Evolutionary conservation across 108 stramenopile species (phyloP).

Genomic region (Cyclotella kingstonii): DNA sequence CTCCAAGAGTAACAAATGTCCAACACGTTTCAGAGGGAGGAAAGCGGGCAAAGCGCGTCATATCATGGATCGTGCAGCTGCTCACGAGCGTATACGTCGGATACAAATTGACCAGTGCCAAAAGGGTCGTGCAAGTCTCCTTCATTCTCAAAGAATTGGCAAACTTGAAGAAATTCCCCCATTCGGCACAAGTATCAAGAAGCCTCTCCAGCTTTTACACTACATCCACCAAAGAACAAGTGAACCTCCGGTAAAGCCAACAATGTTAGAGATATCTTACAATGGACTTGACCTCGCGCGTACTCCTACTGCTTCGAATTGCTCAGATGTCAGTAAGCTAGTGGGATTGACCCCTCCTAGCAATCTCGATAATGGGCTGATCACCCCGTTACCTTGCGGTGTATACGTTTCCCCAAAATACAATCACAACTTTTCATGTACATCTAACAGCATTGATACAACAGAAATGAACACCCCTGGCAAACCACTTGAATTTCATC

Average conservation of each 20-base stretch:
- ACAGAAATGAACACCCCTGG: not conserved
- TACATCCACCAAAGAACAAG: conserved; percentile 9
- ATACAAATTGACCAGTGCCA: conserved; percentile 18
- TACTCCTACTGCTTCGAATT: conserved; percentile 36
- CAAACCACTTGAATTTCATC: conserved; percentile 26
- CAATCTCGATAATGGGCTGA: not conserved
- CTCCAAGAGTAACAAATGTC: conserved; percentile 1
- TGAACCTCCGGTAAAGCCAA: not conserved
- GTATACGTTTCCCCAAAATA: not conserved
- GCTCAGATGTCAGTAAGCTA: conserved; percentile 4
- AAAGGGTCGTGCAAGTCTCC: conserved; percentile 22
- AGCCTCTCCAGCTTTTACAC: conserved; percentile 7
- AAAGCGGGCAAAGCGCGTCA: conserved; percentile 24
- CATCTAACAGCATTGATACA: not conserved
- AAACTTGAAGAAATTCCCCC: not conserved
- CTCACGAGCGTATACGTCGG: conserved; percentile 32
- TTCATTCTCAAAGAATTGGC: conserved; percentile 22
- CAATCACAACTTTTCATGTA: not conserved
- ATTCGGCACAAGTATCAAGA: not conserved
- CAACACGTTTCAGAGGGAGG: conserved; percentile 1
- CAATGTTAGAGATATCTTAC: too few relatives aligned
- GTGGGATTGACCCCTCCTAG: too few relatives aligned
- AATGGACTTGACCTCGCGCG: conserved; percentile 7
- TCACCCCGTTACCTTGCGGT: not conserved
- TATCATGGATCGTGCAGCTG: conserved; percentile 31